These are phyloP conservation scores for Scedosporium boydii DNA, from an alignment of 2,329 filamentous ascomycete genomes.

Conservation along the genomic window DNA sequence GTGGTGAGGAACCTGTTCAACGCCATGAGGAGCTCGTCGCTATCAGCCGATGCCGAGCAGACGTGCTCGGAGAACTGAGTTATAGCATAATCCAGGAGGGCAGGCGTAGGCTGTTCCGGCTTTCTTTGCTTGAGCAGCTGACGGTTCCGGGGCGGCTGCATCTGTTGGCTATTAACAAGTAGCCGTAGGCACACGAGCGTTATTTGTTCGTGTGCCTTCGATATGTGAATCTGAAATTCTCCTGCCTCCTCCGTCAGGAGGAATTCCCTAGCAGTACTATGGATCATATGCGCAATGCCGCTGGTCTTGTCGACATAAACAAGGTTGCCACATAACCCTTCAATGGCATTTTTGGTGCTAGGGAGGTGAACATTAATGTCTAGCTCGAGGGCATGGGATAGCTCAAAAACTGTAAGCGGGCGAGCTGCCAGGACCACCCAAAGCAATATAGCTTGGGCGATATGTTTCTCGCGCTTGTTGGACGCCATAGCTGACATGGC, in stretches of 20 bases:
- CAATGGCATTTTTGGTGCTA: conserved; percentile 14
- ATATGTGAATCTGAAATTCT: no score
- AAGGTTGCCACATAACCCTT: conserved; percentile 20
- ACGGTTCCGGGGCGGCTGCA: not conserved
- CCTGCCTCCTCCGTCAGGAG: no score
- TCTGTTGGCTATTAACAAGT: not conserved
- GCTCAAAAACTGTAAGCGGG: conserved; percentile 15
- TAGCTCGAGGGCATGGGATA: conserved; percentile 17
- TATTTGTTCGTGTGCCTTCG: no score
- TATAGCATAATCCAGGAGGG: not conserved
- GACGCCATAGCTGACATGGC: conserved; percentile 14
- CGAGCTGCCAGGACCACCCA: conserved; percentile 17
- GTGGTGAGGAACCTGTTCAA: conserved; percentile 16
- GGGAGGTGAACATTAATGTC: conserved; percentile 16
- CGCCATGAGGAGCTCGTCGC: conserved; percentile 12
- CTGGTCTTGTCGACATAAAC: conserved; percentile 7
- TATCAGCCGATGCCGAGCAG: not conserved
- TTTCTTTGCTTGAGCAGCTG: not conserved
- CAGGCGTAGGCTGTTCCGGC: not conserved
- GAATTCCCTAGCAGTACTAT: no score
- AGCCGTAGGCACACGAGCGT: not conserved
- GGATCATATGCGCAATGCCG: no score
- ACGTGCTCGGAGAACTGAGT: not conserved
- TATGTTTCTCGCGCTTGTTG: conserved; percentile 17
- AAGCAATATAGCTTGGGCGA: conserved; percentile 16